Evolutionary conservation across 306 rosid genomes (phyloP), one percentile per base, ranked within the genome.

Genomic region (Cucumis cinereus): DNA sequence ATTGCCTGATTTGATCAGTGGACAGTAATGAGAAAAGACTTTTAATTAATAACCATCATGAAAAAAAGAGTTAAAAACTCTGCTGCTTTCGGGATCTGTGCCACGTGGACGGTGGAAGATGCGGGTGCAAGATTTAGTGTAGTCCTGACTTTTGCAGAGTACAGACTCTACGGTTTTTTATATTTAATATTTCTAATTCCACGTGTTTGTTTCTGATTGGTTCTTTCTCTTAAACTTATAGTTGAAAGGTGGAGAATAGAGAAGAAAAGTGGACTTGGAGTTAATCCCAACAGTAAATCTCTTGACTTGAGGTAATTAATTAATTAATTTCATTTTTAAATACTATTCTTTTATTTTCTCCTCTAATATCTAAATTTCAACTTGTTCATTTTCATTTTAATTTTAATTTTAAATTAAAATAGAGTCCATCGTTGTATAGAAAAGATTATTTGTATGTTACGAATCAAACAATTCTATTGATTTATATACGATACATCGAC

Each of bases 191-290:
- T 35, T 9, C 1, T 35, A 20, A 26, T 19, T 23, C 76, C 28
- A 72, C 43, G 76, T 72, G 47, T 16, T 16, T 0, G 35, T 1
- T 50, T 74, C 55, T 76, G 7, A 55, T 79, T 74, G 63, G 23
- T 12, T 50, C 30, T 28, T 3, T 28, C 50, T 45, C 55, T 50
- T 19, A 30, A 24, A 77, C 15, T 38, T 66, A 47, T 30, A 72
- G 76, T 8, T 19, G 87, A 85, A 66, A 87, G 81, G 38, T 83
- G 84, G 89, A 41, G 80, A 82, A 84, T 24, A 88, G 85, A 85
- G 81, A 79, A 79, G 19, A 26, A 76, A 22, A 45, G 61, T 15
- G 80, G 81, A 52, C 72, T 78, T 8, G 66, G 50, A 23, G 52
- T 45, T 33, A 24, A 78, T 23, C 68, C 64, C 67, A 57, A 14